A percentile compares a stretch with the other conserved stretches of the same genome.
These are phyloP conservation scores for Pharnaceum exiguum DNA, from an alignment of 148 eudicot genomes.

Conservation along the genomic window DNA sequence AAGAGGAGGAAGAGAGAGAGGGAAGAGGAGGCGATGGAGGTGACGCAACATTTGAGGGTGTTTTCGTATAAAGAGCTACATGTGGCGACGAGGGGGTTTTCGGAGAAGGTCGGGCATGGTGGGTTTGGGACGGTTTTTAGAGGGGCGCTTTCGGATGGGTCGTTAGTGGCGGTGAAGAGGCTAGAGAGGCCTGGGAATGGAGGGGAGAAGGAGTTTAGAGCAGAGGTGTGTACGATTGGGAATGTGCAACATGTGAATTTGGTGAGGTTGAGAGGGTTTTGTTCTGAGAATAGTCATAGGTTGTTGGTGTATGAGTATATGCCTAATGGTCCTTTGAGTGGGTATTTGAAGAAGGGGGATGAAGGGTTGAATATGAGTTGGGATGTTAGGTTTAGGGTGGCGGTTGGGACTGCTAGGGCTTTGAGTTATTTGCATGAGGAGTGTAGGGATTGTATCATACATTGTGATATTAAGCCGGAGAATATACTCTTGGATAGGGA, in stretches of 20 bases:
- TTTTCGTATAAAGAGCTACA: conserved; percentile 75
- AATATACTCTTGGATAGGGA: conserved; percentile 62
- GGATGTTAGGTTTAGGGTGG: conserved; percentile 61
- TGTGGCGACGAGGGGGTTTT: conserved; percentile 60
- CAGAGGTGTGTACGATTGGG: conserved; percentile 86
- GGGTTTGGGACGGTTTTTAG: conserved; percentile 74
- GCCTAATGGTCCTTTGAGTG: conserved; percentile 72
- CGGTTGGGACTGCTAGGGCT: conserved; percentile 73
- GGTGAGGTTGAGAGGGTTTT: conserved; percentile 73
- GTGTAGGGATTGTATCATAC: conserved; percentile 72
- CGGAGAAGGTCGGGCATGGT: conserved; percentile 80
- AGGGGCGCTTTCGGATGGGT: conserved; percentile 40
- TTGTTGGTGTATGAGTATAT: conserved; percentile 74
- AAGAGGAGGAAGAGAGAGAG: conserved; percentile 31
- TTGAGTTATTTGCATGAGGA: conserved; percentile 77
- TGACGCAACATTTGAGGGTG: conserved; percentile 63
- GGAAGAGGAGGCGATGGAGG: conserved; percentile 38
- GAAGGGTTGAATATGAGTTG: conserved; percentile 52
- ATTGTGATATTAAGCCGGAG: conserved; percentile 84
- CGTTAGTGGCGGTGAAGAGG: conserved; percentile 60
- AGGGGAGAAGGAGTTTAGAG: conserved; percentile 75
- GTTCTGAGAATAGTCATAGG: conserved; percentile 58
- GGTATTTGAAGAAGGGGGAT: conserved; percentile 39
- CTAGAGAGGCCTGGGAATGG: conserved; percentile 61
- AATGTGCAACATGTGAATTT: conserved; percentile 78